phyloP scores from a whole-genome alignment of 1,284 basidiomycete species.

The Tranzscheliella williamsii region DNA sequence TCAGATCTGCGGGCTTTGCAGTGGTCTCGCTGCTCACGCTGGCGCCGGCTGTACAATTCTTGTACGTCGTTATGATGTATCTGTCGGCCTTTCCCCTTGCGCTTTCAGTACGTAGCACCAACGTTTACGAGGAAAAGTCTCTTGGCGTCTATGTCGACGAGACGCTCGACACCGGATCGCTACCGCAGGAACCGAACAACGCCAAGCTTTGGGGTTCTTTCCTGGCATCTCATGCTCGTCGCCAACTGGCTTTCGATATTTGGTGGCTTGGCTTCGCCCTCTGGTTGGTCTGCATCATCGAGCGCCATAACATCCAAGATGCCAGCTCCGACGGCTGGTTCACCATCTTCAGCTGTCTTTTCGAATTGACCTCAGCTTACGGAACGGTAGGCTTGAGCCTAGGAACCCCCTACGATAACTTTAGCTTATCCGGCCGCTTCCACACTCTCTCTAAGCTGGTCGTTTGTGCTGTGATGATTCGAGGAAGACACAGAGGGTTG shows the following conservation, averaged over 20 bases:
- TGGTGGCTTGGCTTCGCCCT: conserved; percentile 60
- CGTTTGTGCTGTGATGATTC: conserved; percentile 78
- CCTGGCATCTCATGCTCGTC: conserved; percentile 76
- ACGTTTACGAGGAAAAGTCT: conserved; percentile 86
- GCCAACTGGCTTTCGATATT: conserved; percentile 76
- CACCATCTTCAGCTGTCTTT: conserved; percentile 66
- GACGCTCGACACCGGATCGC: background rate
- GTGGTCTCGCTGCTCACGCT: conserved; percentile 73
- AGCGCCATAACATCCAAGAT: conserved; percentile 53
- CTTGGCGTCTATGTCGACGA: conserved; percentile 52
- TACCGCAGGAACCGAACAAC: conserved; percentile 16
- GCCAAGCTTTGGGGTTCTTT: conserved; percentile 74
- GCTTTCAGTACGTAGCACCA: conserved; percentile 87
- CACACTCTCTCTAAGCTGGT: conserved; percentile 83
- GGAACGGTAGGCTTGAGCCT: conserved; percentile 66
- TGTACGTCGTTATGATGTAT: conserved; percentile 73
- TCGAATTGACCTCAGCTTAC: conserved; percentile 80
- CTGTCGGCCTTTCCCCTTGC: conserved; percentile 65
- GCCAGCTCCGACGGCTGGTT: conserved; percentile 47
- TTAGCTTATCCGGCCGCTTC: conserved; percentile 74
- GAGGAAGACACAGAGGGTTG: conserved; percentile 84
- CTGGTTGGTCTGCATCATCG: conserved; percentile 60
- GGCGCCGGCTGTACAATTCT: conserved; percentile 81
- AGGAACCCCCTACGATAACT: conserved; percentile 71
- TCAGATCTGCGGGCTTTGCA: conserved; percentile 84